phyloP scores from a whole-genome alignment of 345 rosid species.

The Orychophragmus violaceus region DNA sequence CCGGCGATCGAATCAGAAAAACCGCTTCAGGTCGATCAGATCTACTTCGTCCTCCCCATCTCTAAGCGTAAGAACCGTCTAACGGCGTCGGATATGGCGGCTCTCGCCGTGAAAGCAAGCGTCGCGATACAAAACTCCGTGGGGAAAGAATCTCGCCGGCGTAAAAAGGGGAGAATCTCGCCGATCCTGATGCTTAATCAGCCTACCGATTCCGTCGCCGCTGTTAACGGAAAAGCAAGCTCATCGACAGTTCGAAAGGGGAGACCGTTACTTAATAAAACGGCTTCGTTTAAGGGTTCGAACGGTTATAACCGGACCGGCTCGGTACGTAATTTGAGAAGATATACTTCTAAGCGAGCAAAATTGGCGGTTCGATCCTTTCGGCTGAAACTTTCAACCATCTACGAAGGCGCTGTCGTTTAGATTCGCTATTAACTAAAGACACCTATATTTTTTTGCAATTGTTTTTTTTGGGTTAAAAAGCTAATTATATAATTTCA shows the following conservation, averaged over 20 bases:
- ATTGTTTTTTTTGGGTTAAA: background rate
- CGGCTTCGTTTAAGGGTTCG: constrained; percentile 5
- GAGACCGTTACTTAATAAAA: background rate
- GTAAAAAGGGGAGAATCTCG: constrained; percentile 47
- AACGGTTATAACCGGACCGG: constrained; percentile 42
- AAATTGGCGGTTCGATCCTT: constrained; percentile 75
- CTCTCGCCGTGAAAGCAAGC: constrained; percentile 86
- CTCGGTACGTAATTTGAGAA: constrained; percentile 49
- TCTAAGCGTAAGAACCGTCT: constrained; percentile 59
- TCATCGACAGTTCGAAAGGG: background rate
- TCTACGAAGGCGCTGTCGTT: constrained; percentile 63
- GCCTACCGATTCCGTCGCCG: constrained; percentile 3
- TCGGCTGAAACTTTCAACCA: constrained; percentile 56
- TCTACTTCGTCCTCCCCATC: constrained; percentile 62
- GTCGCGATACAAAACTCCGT: constrained; percentile 49
- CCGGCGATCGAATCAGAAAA: constrained; percentile 39
- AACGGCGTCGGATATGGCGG: constrained; percentile 79
- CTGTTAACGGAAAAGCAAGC: constrained; percentile 4
- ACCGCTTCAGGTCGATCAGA: constrained; percentile 42
- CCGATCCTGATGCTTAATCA: constrained; percentile 38
- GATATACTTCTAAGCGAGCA: constrained; percentile 55
- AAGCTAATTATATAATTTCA: background rate
- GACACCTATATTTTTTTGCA: background rate
- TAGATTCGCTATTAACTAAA: background rate
- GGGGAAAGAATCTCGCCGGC: constrained; percentile 23